A percentile compares a stretch with the other conserved stretches of the same genome.
These are phyloP conservation scores for Sporothrix luriei DNA, from an alignment of 2,329 filamentous ascomycete species.

Conservation along the genomic window DNA sequence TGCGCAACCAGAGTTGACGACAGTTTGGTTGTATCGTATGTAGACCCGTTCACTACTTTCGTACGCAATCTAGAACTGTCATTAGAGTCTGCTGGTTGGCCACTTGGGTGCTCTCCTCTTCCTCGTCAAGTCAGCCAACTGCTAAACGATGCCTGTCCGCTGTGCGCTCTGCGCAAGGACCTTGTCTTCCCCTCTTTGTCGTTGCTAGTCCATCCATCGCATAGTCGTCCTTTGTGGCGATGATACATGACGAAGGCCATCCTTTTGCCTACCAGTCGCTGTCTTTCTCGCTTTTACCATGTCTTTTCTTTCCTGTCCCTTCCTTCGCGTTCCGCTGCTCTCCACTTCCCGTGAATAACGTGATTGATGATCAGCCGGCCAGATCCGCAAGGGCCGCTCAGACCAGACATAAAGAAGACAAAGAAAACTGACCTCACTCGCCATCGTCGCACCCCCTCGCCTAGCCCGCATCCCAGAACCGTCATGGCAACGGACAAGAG, in stretches of 20 bases:
- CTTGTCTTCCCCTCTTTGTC: background rate
- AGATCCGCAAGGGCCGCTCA: conserved; percentile 23
- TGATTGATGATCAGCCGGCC: conserved; percentile 28
- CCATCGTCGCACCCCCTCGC: background rate
- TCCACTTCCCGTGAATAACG: conserved; percentile 6
- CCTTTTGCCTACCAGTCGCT: background rate
- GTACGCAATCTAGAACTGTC: background rate
- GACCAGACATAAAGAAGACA: background rate
- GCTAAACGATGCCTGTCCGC: background rate
- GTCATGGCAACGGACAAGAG: background rate
- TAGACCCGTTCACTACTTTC: too few relatives aligned
- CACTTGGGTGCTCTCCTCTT: too few relatives aligned
- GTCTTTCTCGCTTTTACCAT: background rate
- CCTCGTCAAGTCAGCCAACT: too few relatives aligned
- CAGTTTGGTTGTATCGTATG: conserved; percentile 24
- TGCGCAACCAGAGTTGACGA: conserved; percentile 23
- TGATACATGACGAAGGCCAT: background rate
- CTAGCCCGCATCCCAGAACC: too few relatives aligned
- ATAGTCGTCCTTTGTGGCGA: background rate
- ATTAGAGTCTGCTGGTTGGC: too few relatives aligned
- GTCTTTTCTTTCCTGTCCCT: background rate
- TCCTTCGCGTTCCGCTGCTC: background rate
- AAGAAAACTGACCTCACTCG: background rate
- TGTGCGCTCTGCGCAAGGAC: background rate
- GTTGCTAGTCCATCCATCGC: background rate